Conservation (phyloP, 768 basidiomycete species). For the Mycena crocata region DNA sequence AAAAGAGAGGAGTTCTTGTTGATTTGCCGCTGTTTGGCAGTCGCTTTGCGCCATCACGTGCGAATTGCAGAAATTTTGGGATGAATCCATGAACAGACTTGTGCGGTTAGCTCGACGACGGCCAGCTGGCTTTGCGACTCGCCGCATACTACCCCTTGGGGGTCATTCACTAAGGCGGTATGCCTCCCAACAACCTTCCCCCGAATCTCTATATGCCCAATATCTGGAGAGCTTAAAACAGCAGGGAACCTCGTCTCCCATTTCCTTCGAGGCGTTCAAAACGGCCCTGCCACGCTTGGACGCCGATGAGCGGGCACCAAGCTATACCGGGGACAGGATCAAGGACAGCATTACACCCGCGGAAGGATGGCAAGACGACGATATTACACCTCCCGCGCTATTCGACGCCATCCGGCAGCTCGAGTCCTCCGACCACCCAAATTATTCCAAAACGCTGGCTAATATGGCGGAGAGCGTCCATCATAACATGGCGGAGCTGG, state of each 20-base stretch:
- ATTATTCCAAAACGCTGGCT: constrained; percentile 8
- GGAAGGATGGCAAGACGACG: too few relatives aligned
- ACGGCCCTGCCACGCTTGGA: background rate
- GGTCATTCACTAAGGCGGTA: constrained; percentile 13
- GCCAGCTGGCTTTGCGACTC: constrained; percentile 13
- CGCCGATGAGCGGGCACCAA: background rate
- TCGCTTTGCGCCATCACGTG: background rate
- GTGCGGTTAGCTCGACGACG: constrained; percentile 25
- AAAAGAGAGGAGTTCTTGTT: too few relatives aligned
- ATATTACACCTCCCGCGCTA: too few relatives aligned
- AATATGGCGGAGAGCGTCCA: background rate
- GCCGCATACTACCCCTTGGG: background rate
- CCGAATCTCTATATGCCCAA: constrained; percentile 22
- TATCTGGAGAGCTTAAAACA: background rate
- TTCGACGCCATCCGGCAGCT: constrained; percentile 17
- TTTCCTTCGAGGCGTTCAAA: constrained; percentile 29
- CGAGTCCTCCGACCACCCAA: constrained; percentile 3
- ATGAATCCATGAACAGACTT: constrained; percentile 31
- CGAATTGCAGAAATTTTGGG: constrained; percentile 13
- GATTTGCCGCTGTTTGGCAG: background rate
- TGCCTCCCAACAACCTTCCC: constrained; percentile 8
- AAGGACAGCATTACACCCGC: background rate
- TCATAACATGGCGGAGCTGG: background rate
- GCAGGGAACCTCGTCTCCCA: background rate
- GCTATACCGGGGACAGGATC: background rate